A percentile compares a stretch with the other conserved stretches of the same genome.
These are phyloP conservation scores for Trypanosoma melophagium DNA, from an alignment of 208 protist species.

Conservation along the genomic window DNA sequence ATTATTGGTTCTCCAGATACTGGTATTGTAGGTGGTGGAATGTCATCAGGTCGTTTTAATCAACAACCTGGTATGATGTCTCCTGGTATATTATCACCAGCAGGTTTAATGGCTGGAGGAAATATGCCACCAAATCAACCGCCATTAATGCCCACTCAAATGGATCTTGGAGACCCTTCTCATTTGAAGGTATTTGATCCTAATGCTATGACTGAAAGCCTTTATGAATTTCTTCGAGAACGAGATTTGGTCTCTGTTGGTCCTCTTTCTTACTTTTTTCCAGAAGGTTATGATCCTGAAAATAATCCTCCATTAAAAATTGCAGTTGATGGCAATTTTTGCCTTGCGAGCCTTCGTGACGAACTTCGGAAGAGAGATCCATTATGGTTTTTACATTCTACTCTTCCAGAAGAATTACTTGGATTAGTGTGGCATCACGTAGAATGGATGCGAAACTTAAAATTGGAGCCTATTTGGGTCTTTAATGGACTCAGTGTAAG, in stretches of 20 bases:
- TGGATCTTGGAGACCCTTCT: slow-evolving; percentile 6
- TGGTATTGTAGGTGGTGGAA: slow-evolving; percentile 13
- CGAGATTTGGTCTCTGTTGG: slow-evolving; percentile 51
- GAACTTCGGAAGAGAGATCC: slow-evolving; percentile 59
- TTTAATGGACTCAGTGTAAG: slow-evolving; percentile 80
- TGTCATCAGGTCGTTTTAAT: slow-evolving; percentile 23
- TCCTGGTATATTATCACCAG: slow-evolving; percentile 9
- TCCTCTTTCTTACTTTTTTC: slow-evolving; percentile 47
- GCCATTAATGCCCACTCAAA: slow-evolving; percentile 12
- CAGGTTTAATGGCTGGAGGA: slow-evolving; percentile 5
- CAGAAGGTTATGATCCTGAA: slow-evolving; percentile 41
- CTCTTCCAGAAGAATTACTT: slow-evolving; percentile 65
- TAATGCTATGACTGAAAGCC: slow-evolving; percentile 6
- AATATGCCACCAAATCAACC: slow-evolving; percentile 2
- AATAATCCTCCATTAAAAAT: slow-evolving; percentile 48
- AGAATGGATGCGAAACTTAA: slow-evolving; percentile 49
- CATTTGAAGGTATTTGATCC: slow-evolving; percentile 7
- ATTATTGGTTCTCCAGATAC: slow-evolving; percentile 26
- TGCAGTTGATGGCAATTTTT: slow-evolving; percentile 80
- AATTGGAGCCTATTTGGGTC: slow-evolving; percentile 82
- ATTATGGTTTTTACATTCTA: slow-evolving; percentile 84
- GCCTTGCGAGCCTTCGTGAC: slow-evolving; percentile 62
- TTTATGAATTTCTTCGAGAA: slow-evolving; percentile 67
- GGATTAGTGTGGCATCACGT: slow-evolving; percentile 68
- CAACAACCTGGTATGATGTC: slow-evolving; percentile 13